Evolutionary conservation across 805 yeast species (phyloP), one percentile per base, ranked within the genome.

Genomic region (Candida nanaspora): DNA sequence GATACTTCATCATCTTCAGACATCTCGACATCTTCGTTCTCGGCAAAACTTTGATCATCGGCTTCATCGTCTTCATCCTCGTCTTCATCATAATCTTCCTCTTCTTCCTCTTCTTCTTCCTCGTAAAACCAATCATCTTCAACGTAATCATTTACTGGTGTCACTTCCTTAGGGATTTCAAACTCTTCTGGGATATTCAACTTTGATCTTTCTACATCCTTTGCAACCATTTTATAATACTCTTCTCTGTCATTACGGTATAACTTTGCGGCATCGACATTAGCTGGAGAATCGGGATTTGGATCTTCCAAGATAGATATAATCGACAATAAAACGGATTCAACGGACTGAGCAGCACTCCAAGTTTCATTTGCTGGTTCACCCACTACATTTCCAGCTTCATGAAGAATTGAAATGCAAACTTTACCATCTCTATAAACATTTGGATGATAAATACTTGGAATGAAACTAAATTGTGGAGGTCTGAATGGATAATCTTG

Each of bases 351-450:
- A 2, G 86, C 93, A 3, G 89, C 94, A 18, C 85, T 78, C 97
- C 97, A 88, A 16, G 95, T 88, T 65, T 89, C 97, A 42, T 82
- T 82, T 53, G 87, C 95, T 2, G 89, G 91, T 61, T 89, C 96
- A 49, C 87, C 96, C 39, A 91, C 82, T 16, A 84, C 85, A 57
- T 88, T 95, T 20, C 96, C 97, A 15, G 91, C 84, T 49, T 82
- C 86, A 62, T 91, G 98, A 45, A 91, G 70, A 47, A 91, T 91
- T 39, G 96, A 86, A 45, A 89, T 88, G 69, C 98, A 89, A 34
- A 89, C 73, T 50, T 94, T 68, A 15, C 98, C 98, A 62, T 89
- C 96, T 45, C 86, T 76, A 65, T 91, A 91, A 41, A 91, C 95
- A 60, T 91, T 91, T 21, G 98, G 98, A 56, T 91, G 98, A 65